Evolutionary conservation across 2,329 filamentous ascomycete genomes (phyloP).

Genomic region (Exophiala oligosperma): DNA sequence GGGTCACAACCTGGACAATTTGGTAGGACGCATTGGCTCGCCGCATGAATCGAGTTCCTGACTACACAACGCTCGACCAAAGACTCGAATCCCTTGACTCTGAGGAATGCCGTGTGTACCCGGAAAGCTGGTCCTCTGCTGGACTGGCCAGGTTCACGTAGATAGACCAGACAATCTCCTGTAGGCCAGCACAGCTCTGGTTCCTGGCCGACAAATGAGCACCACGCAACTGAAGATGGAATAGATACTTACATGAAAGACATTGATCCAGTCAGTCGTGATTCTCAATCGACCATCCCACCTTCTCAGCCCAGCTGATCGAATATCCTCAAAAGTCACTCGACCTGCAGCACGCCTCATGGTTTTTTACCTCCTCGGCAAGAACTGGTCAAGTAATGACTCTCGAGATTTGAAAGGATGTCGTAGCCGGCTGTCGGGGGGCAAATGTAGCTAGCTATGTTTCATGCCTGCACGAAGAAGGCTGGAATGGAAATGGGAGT

Average conservation of each 20-base stretch:
- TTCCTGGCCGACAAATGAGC: conserved; percentile 21
- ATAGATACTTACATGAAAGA: conserved; percentile 26
- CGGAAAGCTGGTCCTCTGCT: conserved; percentile 31
- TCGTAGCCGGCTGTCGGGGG: neutral
- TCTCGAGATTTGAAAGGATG: no score
- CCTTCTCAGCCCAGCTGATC: conserved; percentile 29
- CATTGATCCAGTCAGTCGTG: conserved; percentile 30
- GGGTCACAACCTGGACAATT: conserved; percentile 27
- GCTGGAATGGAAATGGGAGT: neutral
- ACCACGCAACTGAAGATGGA: neutral
- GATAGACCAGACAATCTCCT: conserved; percentile 30
- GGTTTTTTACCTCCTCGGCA: neutral
- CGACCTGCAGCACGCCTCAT: conserved; percentile 27
- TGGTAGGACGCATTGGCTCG: conserved; percentile 21
- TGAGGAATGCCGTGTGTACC: conserved; percentile 25
- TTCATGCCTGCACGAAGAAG: conserved; percentile 15
- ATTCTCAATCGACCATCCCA: conserved; percentile 29
- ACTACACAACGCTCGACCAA: conserved; percentile 25
- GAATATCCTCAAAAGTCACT: conserved; percentile 27
- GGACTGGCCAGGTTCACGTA: conserved; percentile 30
- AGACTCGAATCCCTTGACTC: conserved; percentile 24
- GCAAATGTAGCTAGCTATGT: conserved; percentile 12
- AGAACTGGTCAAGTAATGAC: neutral
- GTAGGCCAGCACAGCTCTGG: conserved; percentile 30
- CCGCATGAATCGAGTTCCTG: conserved; percentile 20